Conservation (phyloP, 352 stramenopile genomes). For the Globisporangium ultimum region DNA sequence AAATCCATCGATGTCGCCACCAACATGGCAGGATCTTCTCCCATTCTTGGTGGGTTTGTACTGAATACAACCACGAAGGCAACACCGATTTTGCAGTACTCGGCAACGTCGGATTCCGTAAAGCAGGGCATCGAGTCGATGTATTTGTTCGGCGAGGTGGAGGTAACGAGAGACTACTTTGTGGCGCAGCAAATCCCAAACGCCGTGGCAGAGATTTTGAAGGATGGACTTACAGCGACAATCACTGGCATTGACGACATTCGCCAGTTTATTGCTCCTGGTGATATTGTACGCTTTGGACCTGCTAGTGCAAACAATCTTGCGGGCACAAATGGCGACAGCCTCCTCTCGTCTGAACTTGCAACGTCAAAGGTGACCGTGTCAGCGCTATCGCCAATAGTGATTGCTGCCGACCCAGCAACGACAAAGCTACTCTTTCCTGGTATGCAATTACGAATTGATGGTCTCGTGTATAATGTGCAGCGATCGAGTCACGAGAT, state of each 20-base stretch:
- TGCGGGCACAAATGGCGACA: constrained; percentile 61
- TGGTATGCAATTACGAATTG: constrained; percentile 85
- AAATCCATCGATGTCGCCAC: constrained; percentile 54
- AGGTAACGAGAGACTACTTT: constrained; percentile 49
- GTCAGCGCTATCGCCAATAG: constrained; percentile 38
- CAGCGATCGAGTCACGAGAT: constrained; percentile 89
- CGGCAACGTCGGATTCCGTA: constrained; percentile 48
- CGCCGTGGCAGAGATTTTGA: constrained; percentile 43
- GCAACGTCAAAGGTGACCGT: constrained; percentile 51
- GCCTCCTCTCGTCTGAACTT: constrained; percentile 40
- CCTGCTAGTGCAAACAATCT: constrained; percentile 32
- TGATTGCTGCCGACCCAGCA: constrained; percentile 19
- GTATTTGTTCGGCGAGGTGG: constrained; percentile 71
- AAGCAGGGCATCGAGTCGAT: constrained; percentile 78
- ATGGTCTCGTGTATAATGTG: constrained; percentile 84
- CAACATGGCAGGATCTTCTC: constrained; percentile 40
- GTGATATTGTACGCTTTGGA: constrained; percentile 68
- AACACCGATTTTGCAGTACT: constrained; percentile 56
- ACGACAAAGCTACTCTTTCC: constrained; percentile 65
- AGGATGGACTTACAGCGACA: constrained; percentile 43
- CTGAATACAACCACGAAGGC: constrained; percentile 34
- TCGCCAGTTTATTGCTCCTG: constrained; percentile 53
- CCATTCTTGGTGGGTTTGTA: constrained; percentile 50
- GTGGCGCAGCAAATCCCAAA: constrained; percentile 54
- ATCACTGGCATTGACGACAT: constrained; percentile 60